Base-by-base conservation (phyloP, 2,329 filamentous ascomycete species). In the Teratosphaeria destructans region DNA sequence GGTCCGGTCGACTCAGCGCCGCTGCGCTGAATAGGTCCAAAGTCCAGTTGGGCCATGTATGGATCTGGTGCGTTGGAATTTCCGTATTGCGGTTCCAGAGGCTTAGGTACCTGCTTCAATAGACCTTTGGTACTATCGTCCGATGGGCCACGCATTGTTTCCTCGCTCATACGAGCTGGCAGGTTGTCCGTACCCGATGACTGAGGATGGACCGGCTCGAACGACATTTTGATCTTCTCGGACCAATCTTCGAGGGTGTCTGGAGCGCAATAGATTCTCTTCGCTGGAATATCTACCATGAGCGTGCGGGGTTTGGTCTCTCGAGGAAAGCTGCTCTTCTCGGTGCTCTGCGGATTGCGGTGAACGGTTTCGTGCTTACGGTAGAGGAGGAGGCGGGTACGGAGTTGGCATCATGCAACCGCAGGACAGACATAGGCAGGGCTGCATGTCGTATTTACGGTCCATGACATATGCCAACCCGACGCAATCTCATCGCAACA, bases 21-120 rank as follows among this genome's bases (percentile, higher is more conserved):
- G 53, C 16, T 37, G 53, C 26, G 53, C 19, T 49, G 43, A 7
- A 6, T 49, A 49, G 43, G 43, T 32, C 53, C 53, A 19, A 62
- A 64, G 10, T 67, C 65, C n/a, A 63, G 19, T 26, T 56, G 57
- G 34, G 60, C 43, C 23, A 39, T 53, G 37, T 59, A 57, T 12
- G 56, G 39, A 16, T 57, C 56, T 19, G 52, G 56, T n/a, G 56
- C 39, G 16, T 52, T 29, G 3, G 59, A 7, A 8, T 19, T 37
- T 14, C 19, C 34, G 16, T 43, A 52, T 27, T 35, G 43, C 39
- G 52, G 60, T 57, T 58, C 55, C 16, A 59, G 47, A 23, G 60
- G 54, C 12, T 35, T 55, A n/a, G 60, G 57, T 32, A 35, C 54
- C 14, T 23, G n/a, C 14, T 47, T 37, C 16, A 61, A 57, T 5